Evolutionary conservation across 495 filamentous ascomycete genomes (phyloP).

Genomic region (Penicillium cosmopolitanum): DNA sequence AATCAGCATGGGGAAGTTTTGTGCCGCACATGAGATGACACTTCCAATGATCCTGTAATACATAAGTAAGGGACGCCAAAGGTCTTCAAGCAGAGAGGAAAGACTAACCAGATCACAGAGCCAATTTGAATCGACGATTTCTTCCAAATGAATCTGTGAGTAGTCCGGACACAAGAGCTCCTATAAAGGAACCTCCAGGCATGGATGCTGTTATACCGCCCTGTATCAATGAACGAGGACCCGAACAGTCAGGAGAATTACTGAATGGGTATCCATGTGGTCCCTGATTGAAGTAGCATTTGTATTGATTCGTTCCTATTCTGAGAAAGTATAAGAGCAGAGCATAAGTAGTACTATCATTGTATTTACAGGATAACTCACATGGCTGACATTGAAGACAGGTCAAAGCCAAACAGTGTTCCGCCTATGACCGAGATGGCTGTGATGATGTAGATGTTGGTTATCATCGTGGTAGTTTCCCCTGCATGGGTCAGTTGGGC

Average conservation of each 20-base stretch:
- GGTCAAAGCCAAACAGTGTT: slow-evolving; percentile 74
- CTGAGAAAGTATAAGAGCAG: slow-evolving; percentile 13
- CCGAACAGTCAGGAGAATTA: slow-evolving; percentile 42
- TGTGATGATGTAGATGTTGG: slow-evolving; percentile 37
- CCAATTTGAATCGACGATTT: slow-evolving; percentile 63
- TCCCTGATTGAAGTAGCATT: slow-evolving; percentile 62
- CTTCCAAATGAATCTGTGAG: slow-evolving; percentile 69
- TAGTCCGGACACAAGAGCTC: slow-evolving; percentile 65
- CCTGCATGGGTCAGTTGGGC: neutral
- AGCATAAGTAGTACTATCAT: neutral
- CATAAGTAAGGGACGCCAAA: neutral
- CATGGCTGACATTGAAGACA: slow-evolving; percentile 70
- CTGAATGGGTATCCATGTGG: slow-evolving; percentile 15
- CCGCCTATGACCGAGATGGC: slow-evolving; percentile 51
- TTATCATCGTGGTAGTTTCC: slow-evolving; percentile 16
- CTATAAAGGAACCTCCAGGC: slow-evolving; percentile 73
- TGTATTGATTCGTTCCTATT: slow-evolving; percentile 52
- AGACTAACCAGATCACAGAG: slow-evolving; percentile 58
- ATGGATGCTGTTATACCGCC: slow-evolving; percentile 68
- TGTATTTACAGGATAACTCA: slow-evolving; percentile 34
- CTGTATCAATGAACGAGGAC: slow-evolving; percentile 50
- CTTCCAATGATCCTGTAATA: slow-evolving; percentile 52
- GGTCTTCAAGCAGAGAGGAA: neutral
- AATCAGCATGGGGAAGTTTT: slow-evolving; percentile 72
- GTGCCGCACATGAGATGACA: slow-evolving; percentile 67